phyloP scores from a whole-genome alignment of 2,329 filamentous ascomycete genomes.

The Cercospora sp. region DNA sequence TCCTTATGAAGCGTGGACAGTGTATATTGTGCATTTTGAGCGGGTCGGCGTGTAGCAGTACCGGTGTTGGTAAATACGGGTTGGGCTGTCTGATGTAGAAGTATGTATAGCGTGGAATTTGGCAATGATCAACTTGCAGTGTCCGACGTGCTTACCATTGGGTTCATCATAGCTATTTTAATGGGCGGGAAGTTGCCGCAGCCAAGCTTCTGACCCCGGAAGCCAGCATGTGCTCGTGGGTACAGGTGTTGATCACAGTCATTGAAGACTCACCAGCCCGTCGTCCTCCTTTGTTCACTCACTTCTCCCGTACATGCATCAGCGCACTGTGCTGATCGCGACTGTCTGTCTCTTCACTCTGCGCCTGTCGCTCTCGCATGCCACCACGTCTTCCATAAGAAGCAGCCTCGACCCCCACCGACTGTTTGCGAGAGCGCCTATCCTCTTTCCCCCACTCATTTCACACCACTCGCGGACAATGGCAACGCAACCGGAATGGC shows the following conservation, averaged over 20 bases:
- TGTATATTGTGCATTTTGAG: conserved; percentile 5
- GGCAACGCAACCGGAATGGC: conserved; percentile 37
- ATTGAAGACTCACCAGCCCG: conserved; percentile 1
- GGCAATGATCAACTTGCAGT: background rate
- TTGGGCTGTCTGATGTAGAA: background rate
- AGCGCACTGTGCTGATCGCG: background rate
- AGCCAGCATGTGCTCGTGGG: background rate
- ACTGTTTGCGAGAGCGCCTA: background rate
- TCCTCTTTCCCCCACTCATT: background rate
- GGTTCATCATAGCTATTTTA: background rate
- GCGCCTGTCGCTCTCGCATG: background rate
- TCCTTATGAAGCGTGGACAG: conserved; percentile 5
- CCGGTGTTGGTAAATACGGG: background rate
- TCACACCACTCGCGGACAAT: conserved; percentile 4
- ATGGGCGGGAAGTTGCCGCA: background rate
- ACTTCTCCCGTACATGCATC: conserved; percentile 9
- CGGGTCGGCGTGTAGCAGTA: conserved; percentile 11
- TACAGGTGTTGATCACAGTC: conserved; percentile 7
- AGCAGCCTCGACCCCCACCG: background rate
- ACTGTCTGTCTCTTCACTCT: background rate
- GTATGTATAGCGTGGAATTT: background rate
- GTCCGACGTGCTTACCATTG: background rate
- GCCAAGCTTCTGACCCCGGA: conserved; percentile 5
- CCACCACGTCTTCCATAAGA: conserved; percentile 5
- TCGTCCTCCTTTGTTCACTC: conserved; percentile 4